Percentiles rank a stretch among this genome's conserved stretches.
Evolutionary conservation across 805 yeast genomes (phyloP).

Genomic region (Teunomyces pallodes): DNA sequence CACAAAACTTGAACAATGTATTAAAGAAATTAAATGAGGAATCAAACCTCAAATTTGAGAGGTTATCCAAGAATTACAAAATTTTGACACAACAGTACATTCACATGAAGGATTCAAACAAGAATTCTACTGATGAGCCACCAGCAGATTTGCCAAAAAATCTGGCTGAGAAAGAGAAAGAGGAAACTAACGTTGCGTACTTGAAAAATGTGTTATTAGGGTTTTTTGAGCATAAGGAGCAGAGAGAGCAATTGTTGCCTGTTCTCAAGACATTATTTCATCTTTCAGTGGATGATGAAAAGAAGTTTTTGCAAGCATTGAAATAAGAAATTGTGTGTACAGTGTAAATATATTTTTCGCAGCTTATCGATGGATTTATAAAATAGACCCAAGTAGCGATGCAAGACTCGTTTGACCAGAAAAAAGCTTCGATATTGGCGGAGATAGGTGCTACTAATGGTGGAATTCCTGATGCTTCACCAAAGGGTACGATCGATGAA

Average conservation of each 20-base stretch:
- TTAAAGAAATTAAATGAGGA: constrained; percentile 66
- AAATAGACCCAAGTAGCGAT: constrained; percentile 11
- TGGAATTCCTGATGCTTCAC: constrained; percentile 63
- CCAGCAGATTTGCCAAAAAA: constrained; percentile 19
- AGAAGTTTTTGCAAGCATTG: constrained; percentile 60
- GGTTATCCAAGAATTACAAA: constrained; percentile 70
- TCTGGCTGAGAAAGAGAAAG: neutral
- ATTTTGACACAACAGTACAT: constrained; percentile 57
- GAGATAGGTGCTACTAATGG: constrained; percentile 48
- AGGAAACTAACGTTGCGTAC: constrained; percentile 58
- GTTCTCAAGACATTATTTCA: constrained; percentile 76
- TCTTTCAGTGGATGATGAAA: constrained; percentile 69
- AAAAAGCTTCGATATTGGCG: constrained; percentile 52
- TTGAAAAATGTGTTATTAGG: constrained; percentile 89
- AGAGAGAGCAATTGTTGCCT: constrained; percentile 78
- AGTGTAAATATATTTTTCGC: neutral
- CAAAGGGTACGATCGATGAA: constrained; percentile 83
- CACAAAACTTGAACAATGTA: constrained; percentile 51
- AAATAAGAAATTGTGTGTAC: constrained; percentile 17
- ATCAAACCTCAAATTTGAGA: constrained; percentile 60
- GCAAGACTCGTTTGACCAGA: constrained; percentile 64
- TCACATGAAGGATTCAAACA: constrained; percentile 20
- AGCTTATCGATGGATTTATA: neutral
- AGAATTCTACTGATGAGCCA: constrained; percentile 10
- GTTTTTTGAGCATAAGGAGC: constrained; percentile 89